Conservation (phyloP, 2,329 filamentous ascomycete species). For the Ascochyta lentis region DNA sequence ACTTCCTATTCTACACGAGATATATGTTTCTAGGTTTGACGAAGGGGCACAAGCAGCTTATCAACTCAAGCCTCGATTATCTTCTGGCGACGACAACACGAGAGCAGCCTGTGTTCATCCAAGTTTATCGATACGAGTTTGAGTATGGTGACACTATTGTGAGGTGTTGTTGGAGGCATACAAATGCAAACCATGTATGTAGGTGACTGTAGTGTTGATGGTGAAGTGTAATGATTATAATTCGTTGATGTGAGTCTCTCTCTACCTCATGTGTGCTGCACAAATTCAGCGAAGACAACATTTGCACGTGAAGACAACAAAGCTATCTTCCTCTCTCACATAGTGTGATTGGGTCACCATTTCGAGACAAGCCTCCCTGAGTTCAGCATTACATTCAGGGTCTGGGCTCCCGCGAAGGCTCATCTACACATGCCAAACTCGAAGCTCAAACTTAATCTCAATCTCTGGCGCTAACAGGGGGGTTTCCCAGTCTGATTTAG, state of each 20-base stretch:
- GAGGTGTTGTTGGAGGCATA: not conserved
- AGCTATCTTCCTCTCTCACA: not conserved
- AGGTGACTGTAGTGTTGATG: no score
- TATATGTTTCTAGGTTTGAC: not conserved
- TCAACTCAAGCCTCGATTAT: not conserved
- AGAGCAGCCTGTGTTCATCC: not conserved
- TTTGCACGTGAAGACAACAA: not conserved
- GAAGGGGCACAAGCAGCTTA: not conserved
- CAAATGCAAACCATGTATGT: not conserved
- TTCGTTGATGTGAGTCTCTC: no score
- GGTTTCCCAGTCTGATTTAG: no score
- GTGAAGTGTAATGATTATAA: no score
- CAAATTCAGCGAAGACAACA: not conserved
- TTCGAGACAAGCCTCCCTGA: constrained; percentile 2
- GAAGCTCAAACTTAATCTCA: constrained; percentile 11
- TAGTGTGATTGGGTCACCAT: not conserved
- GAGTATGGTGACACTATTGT: not conserved
- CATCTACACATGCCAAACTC: constrained; percentile 6
- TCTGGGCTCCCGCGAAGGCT: constrained; percentile 1
- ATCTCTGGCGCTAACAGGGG: not conserved
- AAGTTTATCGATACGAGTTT: not conserved
- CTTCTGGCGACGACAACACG: not conserved
- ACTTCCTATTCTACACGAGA: no score
- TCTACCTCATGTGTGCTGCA: not conserved
- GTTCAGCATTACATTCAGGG: not conserved